Evolutionary conservation across 305 asterid genomes (phyloP).

Genomic region (Fraxinus latifolia): DNA sequence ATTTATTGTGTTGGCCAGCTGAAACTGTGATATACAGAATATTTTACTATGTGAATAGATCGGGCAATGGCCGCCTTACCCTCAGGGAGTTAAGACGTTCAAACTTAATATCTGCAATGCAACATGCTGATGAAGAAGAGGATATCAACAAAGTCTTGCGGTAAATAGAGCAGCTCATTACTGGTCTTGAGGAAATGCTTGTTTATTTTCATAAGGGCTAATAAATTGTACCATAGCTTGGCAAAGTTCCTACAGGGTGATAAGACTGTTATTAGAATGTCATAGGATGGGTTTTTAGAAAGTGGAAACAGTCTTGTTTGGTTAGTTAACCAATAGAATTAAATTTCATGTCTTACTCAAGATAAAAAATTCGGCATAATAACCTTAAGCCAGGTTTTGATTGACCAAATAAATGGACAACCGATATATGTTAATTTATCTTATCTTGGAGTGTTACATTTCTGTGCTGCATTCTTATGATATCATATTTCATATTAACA

Average conservation of each 20-base stretch:
- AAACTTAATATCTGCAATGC: slow-evolving; percentile 49
- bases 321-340: neutral
- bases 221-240: neutral
- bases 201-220: slow-evolving; percentile 11
- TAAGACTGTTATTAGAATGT: neutral
- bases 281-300: neutral
- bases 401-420: neutral
- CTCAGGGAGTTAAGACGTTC: slow-evolving; percentile 92
- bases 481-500: slow-evolving; percentile 5
- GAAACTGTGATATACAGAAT: slow-evolving; percentile 98
- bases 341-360: neutral
- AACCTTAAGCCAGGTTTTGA: neutral
- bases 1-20: slow-evolving; percentile 51
- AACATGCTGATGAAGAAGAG: slow-evolving; percentile 87
- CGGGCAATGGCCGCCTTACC: slow-evolving; percentile 82
- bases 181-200: slow-evolving; percentile 8
- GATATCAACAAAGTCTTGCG: slow-evolving; percentile 96
- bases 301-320: neutral
- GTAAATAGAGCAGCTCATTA: slow-evolving; percentile 36
- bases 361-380: neutral
- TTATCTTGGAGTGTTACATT: neutral
- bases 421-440: neutral
- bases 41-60: slow-evolving; percentile 93
- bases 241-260: slow-evolving; percentile 1
- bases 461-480: slow-evolving; percentile 4